phyloP scores from a whole-genome alignment of 2,329 filamentous ascomycete genomes.

The Myriosclerotinia curreyana region DNA sequence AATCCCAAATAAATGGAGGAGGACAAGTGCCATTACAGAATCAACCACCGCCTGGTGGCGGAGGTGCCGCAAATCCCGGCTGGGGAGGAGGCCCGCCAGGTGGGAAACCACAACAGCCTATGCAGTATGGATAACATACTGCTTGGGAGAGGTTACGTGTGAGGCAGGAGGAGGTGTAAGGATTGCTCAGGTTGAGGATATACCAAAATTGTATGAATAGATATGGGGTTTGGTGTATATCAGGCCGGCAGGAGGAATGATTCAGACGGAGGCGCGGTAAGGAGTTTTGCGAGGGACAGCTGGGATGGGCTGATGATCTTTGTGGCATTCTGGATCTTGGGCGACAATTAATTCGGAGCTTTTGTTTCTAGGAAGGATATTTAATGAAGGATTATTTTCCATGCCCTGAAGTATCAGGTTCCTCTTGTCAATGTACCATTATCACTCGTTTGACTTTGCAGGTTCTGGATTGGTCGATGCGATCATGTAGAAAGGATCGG shows the following conservation, averaged over 20 bases:
- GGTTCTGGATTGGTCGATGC: not conserved
- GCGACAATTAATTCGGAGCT: not conserved
- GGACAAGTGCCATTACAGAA: conserved; percentile 34
- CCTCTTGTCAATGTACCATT: not conserved
- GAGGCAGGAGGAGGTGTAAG: too few species aligned
- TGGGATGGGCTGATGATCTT: not conserved
- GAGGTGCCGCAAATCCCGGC: conserved; percentile 27
- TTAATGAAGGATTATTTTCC: not conserved
- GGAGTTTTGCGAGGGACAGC: conserved; percentile 1
- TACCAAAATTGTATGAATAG: not conserved
- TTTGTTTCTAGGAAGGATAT: not conserved
- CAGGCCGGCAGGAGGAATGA: not conserved
- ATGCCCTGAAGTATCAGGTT: conserved; percentile 16
- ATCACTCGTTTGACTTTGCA: not conserved
- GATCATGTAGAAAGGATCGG: not conserved
- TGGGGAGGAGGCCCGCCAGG: conserved; percentile 33
- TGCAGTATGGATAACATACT: conserved; percentile 35
- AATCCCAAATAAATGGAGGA: conserved; percentile 32
- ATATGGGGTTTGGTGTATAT: not conserved
- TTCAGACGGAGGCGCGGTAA: not conserved
- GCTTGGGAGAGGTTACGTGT: not conserved
- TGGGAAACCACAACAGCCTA: conserved; percentile 34
- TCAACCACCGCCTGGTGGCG: conserved; percentile 23
- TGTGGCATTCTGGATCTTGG: conserved; percentile 3
- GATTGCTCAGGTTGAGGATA: not conserved